A percentile compares a stretch with the other conserved stretches of the same genome.
Conservation (phyloP, 2,329 filamentous ascomycete genomes). For the Talaromyces albobiverticillius region DNA sequence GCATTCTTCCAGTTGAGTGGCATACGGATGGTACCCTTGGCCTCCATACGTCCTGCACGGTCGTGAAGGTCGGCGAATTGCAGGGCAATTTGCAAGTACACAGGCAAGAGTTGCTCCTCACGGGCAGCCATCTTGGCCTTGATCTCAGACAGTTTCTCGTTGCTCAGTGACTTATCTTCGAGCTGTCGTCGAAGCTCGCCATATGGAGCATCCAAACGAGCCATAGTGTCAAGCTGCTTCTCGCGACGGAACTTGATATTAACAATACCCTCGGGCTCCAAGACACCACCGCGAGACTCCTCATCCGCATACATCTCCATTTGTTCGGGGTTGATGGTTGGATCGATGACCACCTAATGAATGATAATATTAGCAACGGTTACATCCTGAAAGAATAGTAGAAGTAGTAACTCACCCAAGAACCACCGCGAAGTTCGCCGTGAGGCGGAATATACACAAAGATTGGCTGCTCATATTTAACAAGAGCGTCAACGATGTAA, state of each 20-base stretch:
- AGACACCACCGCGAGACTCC: constrained; percentile 90
- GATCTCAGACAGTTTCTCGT: constrained; percentile 73
- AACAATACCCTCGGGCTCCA: constrained; percentile 96
- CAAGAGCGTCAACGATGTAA: constrained; percentile 96
- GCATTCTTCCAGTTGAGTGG: constrained; percentile 82
- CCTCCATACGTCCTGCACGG: constrained; percentile 94
- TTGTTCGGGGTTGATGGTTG: constrained; percentile 90
- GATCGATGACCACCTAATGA: constrained; percentile 95
- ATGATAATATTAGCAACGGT: constrained; percentile 30
- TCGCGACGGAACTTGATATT: constrained; percentile 98
- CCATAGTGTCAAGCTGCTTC: constrained; percentile 96
- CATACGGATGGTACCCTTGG: constrained; percentile 89
- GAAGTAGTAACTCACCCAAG: constrained; percentile 63
- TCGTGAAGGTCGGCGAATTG: constrained; percentile 98
- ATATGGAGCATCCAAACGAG: constrained; percentile 82
- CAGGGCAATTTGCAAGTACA: constrained; percentile 92
- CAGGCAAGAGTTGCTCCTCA: constrained; percentile 83
- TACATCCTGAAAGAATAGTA: constrained; percentile 5
- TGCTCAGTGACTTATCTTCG: constrained; percentile 62
- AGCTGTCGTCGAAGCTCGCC: constrained; percentile 78
- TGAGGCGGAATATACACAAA: constrained; percentile 98
- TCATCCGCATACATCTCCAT: constrained; percentile 99
- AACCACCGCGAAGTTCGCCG: constrained; percentile 96
- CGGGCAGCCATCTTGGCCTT: constrained; percentile 81
- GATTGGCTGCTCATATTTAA: constrained; percentile 97